phyloP scores from a whole-genome alignment of 768 basidiomycete genomes.

The Rhizopogon sp. region DNA sequence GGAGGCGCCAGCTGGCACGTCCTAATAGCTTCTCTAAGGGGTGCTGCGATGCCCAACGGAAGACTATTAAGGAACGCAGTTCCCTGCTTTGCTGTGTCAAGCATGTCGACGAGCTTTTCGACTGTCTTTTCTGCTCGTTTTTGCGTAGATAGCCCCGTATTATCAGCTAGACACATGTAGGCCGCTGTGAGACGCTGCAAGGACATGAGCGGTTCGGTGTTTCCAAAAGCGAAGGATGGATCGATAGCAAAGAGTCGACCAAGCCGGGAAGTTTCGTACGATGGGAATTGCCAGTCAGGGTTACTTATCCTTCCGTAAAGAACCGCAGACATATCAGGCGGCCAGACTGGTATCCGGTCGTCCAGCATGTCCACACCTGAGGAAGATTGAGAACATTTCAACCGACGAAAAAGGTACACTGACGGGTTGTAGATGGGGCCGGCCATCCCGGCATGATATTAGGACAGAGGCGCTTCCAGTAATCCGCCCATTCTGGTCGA shows the following conservation, averaged over 20 bases:
- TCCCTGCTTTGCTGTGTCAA: conserved; percentile 34
- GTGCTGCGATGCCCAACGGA: conserved; percentile 68
- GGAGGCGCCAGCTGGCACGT: conserved; percentile 79
- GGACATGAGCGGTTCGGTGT: conserved; percentile 50
- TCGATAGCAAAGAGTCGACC: conserved; percentile 44
- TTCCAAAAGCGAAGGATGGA: conserved; percentile 58
- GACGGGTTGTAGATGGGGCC: conserved; percentile 32
- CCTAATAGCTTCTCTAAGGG: conserved; percentile 80
- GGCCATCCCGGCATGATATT: conserved; percentile 59
- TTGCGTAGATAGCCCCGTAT: conserved; percentile 42
- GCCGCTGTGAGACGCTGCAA: conserved; percentile 49
- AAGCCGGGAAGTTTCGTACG: conserved; percentile 38
- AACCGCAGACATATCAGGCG: conserved; percentile 70
- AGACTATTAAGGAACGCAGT: conserved; percentile 48
- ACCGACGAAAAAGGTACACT: neutral
- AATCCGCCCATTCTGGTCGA: conserved; percentile 86
- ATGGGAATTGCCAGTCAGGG: conserved; percentile 62
- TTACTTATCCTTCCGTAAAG: conserved; percentile 54
- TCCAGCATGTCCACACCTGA: conserved; percentile 47
- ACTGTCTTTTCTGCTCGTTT: conserved; percentile 67
- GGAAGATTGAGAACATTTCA: neutral
- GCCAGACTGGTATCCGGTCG: conserved; percentile 71
- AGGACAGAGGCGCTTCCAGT: conserved; percentile 83
- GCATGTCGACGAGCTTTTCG: conserved; percentile 43
- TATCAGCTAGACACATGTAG: conserved; percentile 59